Conservation (phyloP, 2,329 filamentous ascomycete genomes). For the Neobulgaria alba region DNA sequence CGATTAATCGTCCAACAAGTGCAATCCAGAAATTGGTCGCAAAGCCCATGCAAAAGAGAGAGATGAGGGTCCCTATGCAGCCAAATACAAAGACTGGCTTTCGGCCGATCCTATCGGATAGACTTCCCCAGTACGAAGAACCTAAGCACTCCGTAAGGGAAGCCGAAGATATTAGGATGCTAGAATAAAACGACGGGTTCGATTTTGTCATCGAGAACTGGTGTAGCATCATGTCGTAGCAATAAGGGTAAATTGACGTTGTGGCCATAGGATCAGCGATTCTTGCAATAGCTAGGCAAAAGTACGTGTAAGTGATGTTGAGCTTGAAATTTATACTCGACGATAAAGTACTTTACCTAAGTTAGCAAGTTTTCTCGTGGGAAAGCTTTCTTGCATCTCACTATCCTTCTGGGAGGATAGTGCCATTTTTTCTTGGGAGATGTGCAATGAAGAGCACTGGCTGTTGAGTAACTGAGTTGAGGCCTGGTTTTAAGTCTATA, state of each 20-base stretch:
- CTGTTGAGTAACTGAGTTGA: too few relatives aligned
- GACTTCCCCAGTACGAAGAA: background rate
- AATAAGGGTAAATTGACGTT: background rate
- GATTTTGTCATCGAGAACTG: background rate
- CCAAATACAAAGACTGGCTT: background rate
- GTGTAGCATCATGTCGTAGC: background rate
- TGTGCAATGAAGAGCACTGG: too few relatives aligned
- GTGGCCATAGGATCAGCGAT: background rate
- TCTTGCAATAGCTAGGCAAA: background rate
- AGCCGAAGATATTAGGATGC: background rate
- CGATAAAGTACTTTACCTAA: background rate
- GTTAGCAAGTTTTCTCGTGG: background rate
- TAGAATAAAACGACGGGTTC: background rate
- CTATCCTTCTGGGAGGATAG: slow-evolving; percentile 3
- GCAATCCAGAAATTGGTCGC: background rate
- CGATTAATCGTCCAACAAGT: background rate
- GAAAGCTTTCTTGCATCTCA: background rate
- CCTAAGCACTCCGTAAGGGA: background rate
- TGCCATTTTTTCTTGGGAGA: too few relatives aligned
- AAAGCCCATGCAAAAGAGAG: background rate
- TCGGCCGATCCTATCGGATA: background rate
- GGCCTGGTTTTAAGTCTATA: too few relatives aligned
- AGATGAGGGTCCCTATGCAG: background rate
- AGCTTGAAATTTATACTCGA: background rate
- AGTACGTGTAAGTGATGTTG: background rate